Conservation (phyloP, 2,329 filamentous ascomycete species). For the Trichoderma harzianum region DNA sequence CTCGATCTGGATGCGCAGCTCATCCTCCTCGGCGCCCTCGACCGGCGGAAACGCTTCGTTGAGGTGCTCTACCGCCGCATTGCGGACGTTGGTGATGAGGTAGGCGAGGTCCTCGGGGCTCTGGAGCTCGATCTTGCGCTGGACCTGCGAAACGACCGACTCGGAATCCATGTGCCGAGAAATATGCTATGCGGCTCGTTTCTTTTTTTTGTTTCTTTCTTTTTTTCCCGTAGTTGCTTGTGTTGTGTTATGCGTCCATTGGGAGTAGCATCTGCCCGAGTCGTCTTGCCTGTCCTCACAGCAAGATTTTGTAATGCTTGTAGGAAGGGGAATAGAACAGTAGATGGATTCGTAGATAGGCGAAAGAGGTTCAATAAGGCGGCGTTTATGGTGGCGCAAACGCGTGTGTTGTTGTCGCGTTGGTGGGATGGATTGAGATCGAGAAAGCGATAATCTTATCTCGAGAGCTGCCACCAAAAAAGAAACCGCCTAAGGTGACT, state of each 20-base stretch:
- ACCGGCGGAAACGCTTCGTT: conserved; percentile 65
- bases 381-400: neutral
- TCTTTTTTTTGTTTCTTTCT: neutral
- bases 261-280: neutral
- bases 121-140: conserved; percentile 79
- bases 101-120: conserved; percentile 69
- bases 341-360: neutral
- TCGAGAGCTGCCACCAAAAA: neutral
- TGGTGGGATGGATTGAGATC: conserved; percentile 6
- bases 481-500: neutral
- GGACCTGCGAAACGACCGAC: conserved; percentile 38
- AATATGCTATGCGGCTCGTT: neutral
- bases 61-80: conserved; percentile 64
- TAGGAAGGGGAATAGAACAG: neutral
- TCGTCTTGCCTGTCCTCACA: neutral
- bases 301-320: neutral
- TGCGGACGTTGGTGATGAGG: conserved; percentile 66
- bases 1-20: conserved; percentile 57
- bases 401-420: conserved; percentile 9
- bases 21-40: conserved; percentile 50
- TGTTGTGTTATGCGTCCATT: neutral
- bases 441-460: neutral
- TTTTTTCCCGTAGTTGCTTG: neutral
- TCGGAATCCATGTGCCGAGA: conserved; percentile 33
- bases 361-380: no score